A percentile compares a stretch with the other conserved stretches of the same genome.
Evolutionary conservation across 2,329 filamentous ascomycete genomes (phyloP).

Genomic region (Rhynchosporium agropyri): DNA sequence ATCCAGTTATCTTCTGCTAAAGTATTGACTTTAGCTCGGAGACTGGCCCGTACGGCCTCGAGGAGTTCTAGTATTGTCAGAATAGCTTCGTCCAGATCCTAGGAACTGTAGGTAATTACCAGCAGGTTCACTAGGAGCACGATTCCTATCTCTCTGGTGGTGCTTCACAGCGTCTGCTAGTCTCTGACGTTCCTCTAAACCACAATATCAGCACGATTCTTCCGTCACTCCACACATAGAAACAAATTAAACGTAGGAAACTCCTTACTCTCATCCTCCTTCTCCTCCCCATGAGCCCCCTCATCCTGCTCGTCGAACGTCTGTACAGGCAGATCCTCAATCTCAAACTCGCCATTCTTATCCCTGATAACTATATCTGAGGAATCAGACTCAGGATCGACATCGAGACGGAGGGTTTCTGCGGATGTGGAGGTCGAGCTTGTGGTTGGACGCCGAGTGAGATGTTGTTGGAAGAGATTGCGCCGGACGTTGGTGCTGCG

Average conservation of each 20-base stretch:
- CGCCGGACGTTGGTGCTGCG: conserved; percentile 46
- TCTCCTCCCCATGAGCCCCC: conserved; percentile 57
- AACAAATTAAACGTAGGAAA: not conserved
- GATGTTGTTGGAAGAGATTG: conserved; percentile 63
- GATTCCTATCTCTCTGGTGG: conserved; percentile 58
- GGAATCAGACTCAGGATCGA: conserved; percentile 48
- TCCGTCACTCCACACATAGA: not conserved
- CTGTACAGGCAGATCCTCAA: conserved; percentile 59
- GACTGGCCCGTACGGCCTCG: conserved; percentile 67
- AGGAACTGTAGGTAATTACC: conserved; percentile 49
- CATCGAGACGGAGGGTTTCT: conserved; percentile 54
- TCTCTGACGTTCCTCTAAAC: conserved; percentile 60
- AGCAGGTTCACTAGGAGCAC: conserved; percentile 63
- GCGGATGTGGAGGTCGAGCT: conserved; percentile 46
- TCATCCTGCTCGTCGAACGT: conserved; percentile 54
- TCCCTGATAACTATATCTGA: conserved; percentile 65
- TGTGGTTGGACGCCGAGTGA: conserved; percentile 59
- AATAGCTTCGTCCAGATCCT: not conserved
- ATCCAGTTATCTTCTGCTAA: conserved; percentile 89
- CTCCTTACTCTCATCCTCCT: conserved; percentile 56
- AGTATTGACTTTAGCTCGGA: conserved; percentile 71
- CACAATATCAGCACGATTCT: conserved; percentile 32
- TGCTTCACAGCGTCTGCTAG: conserved; percentile 64
- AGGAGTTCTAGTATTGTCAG: conserved; percentile 60
- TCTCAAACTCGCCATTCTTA: conserved; percentile 62